Evolutionary conservation across 176 grass and related monocot genomes (phyloP).

Genomic region (Avena sativa): DNA sequence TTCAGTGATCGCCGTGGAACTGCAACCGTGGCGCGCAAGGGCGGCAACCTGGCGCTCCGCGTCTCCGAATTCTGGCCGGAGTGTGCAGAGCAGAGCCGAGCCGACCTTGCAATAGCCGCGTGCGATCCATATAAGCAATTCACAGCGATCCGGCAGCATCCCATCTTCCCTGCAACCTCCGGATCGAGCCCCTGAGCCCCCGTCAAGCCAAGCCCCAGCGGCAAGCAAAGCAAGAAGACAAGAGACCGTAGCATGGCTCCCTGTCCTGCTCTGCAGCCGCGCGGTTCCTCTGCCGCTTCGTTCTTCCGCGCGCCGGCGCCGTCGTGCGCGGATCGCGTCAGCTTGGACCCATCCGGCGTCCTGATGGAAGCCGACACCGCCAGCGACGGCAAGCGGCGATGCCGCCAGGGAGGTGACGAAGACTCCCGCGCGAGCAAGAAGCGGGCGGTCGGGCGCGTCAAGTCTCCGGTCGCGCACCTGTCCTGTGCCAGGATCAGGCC

Average conservation of each 20-base stretch:
- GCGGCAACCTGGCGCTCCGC: too few species aligned
- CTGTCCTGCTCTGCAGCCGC: too few species aligned
- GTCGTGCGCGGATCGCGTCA: neutral
- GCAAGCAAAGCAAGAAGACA: neutral
- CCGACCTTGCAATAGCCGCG: neutral
- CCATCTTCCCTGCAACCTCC: neutral
- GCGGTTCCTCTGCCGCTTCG: too few species aligned
- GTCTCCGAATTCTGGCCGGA: neutral
- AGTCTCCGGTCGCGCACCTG: neutral
- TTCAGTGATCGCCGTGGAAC: neutral
- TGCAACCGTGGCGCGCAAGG: neutral
- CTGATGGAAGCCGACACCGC: neutral
- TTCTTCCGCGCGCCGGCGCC: neutral
- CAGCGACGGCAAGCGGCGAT: neutral
- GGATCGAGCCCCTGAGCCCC: neutral
- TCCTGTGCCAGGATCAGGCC: neutral
- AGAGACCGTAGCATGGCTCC: neutral
- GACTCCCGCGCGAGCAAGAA: neutral
- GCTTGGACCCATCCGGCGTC: neutral
- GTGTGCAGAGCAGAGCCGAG: too few species aligned
- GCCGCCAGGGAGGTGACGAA: neutral
- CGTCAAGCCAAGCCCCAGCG: neutral
- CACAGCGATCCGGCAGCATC: neutral
- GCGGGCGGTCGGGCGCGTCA: neutral
- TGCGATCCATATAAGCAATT: too few species aligned